These are phyloP conservation scores for Thozetella sp. DNA, from an alignment of 495 filamentous ascomycete species.

Conservation along the genomic window DNA sequence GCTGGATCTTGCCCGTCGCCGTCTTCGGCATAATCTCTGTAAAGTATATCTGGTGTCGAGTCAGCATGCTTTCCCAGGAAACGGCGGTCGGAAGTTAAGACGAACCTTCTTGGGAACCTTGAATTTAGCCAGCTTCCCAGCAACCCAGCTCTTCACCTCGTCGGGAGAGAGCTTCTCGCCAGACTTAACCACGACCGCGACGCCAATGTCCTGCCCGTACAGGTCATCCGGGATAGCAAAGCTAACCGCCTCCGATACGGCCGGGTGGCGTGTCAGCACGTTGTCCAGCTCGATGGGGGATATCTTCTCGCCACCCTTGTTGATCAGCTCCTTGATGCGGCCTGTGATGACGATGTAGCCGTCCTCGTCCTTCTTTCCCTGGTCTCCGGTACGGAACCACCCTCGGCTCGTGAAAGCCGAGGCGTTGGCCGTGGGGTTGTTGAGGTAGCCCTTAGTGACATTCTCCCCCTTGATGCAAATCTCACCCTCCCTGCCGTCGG, in stretches of 20 bases:
- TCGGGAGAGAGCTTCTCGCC: slow-evolving; percentile 51
- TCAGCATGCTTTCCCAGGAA: neutral
- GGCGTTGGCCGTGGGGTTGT: slow-evolving; percentile 73
- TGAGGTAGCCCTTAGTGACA: slow-evolving; percentile 81
- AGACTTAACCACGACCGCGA: slow-evolving; percentile 74
- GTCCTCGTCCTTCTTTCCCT: slow-evolving; percentile 73
- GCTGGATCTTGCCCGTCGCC: slow-evolving; percentile 86
- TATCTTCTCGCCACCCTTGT: slow-evolving; percentile 84
- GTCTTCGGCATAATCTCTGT: slow-evolving; percentile 84
- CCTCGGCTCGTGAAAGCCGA: slow-evolving; percentile 62
- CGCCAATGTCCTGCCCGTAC: slow-evolving; percentile 81
- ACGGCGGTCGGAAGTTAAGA: neutral
- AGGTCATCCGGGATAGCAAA: slow-evolving; percentile 77
- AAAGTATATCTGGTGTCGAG: slow-evolving; percentile 65
- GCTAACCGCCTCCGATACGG: slow-evolving; percentile 75
- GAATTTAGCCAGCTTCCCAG: slow-evolving; percentile 70
- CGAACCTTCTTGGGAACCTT: slow-evolving; percentile 81
- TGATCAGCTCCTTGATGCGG: slow-evolving; percentile 83
- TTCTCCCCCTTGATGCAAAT: slow-evolving; percentile 81
- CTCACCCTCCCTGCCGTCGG: slow-evolving; percentile 69
- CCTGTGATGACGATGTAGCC: slow-evolving; percentile 79
- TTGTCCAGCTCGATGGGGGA: slow-evolving; percentile 86
- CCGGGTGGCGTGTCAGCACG: slow-evolving; percentile 65
- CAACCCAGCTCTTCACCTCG: slow-evolving; percentile 68
- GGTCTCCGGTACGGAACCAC: slow-evolving; percentile 85